Evolutionary conservation across 169 alveolate species (phyloP).

Genomic region (Cyclospora cayetanensis): DNA sequence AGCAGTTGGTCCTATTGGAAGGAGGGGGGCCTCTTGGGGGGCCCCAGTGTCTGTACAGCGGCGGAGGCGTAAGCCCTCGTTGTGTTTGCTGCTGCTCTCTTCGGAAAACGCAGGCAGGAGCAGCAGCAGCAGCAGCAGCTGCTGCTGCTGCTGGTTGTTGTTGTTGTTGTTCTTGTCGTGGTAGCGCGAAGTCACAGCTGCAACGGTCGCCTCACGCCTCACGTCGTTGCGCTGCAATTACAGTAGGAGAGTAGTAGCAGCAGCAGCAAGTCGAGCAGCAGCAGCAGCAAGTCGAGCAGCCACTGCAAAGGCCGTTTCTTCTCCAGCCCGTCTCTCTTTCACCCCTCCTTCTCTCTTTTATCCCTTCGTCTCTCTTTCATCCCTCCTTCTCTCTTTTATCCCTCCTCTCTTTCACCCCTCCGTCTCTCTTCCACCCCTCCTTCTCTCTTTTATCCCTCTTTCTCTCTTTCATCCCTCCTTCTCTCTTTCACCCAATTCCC

Average conservation of each 20-base stretch:
- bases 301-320: too few relatives aligned
- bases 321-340: too few relatives aligned
- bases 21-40: background rate
- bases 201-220: background rate
- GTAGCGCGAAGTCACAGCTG: too few relatives aligned
- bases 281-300: background rate
- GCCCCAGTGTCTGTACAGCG: background rate
- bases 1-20: background rate
- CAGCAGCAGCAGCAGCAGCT: constrained; percentile 3
- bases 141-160: constrained; percentile 34
- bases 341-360: too few relatives aligned
- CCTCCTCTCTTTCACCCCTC: too few relatives aligned
- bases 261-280: background rate
- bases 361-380: too few relatives aligned
- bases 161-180: too few relatives aligned
- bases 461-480: too few relatives aligned
- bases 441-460: too few relatives aligned
- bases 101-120: background rate
- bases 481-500: too few relatives aligned
- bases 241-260: background rate
- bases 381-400: too few relatives aligned
- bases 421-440: too few relatives aligned
- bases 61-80: background rate
- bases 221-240: background rate
- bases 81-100: background rate